Percentiles rank a stretch among this genome's conserved stretches.
These are phyloP conservation scores for Leccinum broughii DNA, from an alignment of 768 basidiomycete species.

Conservation along the genomic window DNA sequence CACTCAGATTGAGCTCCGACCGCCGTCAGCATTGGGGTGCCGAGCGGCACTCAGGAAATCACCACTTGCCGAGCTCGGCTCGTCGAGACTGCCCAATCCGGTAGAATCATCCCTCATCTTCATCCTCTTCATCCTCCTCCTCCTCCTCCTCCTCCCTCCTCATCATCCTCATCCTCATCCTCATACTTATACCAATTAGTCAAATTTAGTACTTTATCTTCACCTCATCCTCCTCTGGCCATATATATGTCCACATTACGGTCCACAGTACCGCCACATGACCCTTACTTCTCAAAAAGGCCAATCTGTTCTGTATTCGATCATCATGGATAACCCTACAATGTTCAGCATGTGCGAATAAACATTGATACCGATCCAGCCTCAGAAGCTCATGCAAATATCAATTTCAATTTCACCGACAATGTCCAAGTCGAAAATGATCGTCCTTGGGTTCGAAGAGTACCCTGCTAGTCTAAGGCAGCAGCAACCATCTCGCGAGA, in stretches of 20 bases:
- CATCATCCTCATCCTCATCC: not conserved
- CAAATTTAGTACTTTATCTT: not conserved
- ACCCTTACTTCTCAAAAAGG: no score
- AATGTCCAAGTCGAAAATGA: not conserved
- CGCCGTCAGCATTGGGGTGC: no score
- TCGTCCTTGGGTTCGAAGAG: not conserved
- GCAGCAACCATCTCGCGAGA: constrained; percentile 37
- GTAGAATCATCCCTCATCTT: not conserved
- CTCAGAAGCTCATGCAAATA: not conserved
- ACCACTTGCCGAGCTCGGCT: no score
- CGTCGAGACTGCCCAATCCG: no score
- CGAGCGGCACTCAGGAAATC: no score
- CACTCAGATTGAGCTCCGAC: no score
- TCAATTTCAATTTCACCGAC: not conserved
- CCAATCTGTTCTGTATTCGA: no score
- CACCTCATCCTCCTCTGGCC: not conserved
- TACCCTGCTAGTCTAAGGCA: constrained; percentile 10
- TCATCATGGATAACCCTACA: no score
- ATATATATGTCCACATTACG: not conserved
- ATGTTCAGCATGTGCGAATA: no score
- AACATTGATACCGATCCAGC: not conserved
- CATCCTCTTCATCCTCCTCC: not conserved
- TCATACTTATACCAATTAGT: not conserved
- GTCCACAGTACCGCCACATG: no score
- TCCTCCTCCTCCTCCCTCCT: not conserved